Evolutionary conservation across 1,284 basidiomycete genomes (phyloP).

Genomic region (Rhodotorula sp.): DNA sequence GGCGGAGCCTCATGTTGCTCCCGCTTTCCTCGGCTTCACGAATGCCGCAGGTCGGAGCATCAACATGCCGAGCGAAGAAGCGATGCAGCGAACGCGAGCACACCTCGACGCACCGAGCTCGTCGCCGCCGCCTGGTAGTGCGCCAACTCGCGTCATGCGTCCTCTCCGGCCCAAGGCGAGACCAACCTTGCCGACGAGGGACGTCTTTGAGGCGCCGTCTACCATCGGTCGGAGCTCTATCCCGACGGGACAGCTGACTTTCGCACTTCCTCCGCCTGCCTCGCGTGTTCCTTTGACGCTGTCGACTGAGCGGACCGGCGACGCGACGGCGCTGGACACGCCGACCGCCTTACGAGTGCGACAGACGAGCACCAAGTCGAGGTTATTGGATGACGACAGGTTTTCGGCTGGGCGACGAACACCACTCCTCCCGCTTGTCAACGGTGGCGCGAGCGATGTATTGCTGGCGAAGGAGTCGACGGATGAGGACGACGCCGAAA

Average conservation of each 20-base stretch:
- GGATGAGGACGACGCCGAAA: not conserved
- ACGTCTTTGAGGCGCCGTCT: conserved; percentile 18
- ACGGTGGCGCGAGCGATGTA: too few species aligned
- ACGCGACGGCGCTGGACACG: not conserved
- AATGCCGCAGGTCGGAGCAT: conserved; percentile 11
- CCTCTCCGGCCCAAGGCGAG: not conserved
- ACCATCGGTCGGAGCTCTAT: not conserved
- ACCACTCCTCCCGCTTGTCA: not conserved
- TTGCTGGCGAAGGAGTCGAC: not conserved
- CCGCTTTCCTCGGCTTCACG: conserved; percentile 15
- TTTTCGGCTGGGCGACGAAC: not conserved
- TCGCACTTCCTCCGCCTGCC: not conserved
- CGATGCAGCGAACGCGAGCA: not conserved
- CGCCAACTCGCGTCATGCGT: not conserved
- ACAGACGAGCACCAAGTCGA: not conserved
- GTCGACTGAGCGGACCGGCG: not conserved
- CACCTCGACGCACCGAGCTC: not conserved
- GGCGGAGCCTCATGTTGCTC: not conserved
- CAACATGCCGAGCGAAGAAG: conserved; percentile 20
- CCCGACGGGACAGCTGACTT: not conserved
- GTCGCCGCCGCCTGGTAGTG: not conserved
- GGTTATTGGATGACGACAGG: too few species aligned
- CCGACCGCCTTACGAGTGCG: conserved; percentile 3
- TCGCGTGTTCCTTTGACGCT: not conserved
- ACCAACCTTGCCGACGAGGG: not conserved